Base-by-base conservation (phyloP, 495 filamentous ascomycete genomes). In the Aspergillus sparsus region DNA sequence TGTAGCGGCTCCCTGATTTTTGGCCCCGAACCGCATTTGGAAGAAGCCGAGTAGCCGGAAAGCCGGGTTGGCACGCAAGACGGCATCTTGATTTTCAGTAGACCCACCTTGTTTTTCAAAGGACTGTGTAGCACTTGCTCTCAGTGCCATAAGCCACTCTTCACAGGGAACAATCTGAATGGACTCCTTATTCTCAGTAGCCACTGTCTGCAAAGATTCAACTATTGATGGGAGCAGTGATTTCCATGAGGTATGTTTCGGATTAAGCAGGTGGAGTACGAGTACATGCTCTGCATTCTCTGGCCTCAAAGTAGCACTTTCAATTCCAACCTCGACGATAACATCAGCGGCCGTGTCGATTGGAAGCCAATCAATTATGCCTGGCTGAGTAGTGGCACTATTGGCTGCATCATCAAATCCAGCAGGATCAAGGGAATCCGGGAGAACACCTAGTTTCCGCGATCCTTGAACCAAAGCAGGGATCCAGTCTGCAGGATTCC, bases 401-500 rank as follows among this genome's bases (percentile, higher is more conserved):
- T 12, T 27, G 35, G 35, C 34, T 5, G 27, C 13, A 34, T 31
- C 27, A 6, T 12, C 12, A 18, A 16, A 33, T 5, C 13, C 54
- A 8, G 8, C 18, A 10, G 21, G 6, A 18, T 33, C 39, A 36
- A 55, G 11, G 8, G 15, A 16, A 36, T 47, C 13, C 10, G 54
- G 54, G 7, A 56, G 46, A 35, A 46, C 42, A 18, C 54, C 54
- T 13, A 56, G 11, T 31, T 21, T 33, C 54, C 54, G 21, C 10
- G 54, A 56, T 32, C 54, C 54, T 6, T n/a, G 39, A 4, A 53
- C 18, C 8, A 59, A 35, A 10, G 47, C 47, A 2, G 57, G 49
- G 7, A 59, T 37, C 57, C 57, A 59, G 12, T 53, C 57, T 5
- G 36, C 35, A 3, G 49, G 35, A 13, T 59, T 59, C 57, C 57